Percentiles rank a stretch among this genome's conserved stretches.
Conservation (phyloP, 176 grass and related monocot species). For the Elymus sibiricus region DNA sequence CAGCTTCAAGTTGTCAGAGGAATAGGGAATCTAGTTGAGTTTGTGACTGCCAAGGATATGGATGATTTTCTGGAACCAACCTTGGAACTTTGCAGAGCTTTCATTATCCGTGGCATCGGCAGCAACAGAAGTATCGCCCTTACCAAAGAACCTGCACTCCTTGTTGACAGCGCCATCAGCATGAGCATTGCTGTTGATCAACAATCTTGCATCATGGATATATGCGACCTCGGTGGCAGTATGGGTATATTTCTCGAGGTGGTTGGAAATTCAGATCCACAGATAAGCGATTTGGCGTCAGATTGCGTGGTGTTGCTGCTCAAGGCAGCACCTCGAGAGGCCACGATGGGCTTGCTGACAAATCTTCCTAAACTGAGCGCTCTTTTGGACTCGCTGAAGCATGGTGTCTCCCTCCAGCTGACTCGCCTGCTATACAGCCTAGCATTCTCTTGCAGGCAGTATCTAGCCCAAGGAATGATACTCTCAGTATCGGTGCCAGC, state of each 20-base stretch:
- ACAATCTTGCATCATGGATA: constrained; percentile 74
- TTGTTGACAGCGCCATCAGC: constrained; percentile 74
- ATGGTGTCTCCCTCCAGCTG: constrained; percentile 41
- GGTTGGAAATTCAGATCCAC: constrained; percentile 43
- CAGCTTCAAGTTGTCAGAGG: constrained; percentile 86
- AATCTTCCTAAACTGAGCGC: constrained; percentile 68
- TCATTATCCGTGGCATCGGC: constrained; percentile 71
- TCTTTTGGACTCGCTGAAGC: constrained; percentile 58
- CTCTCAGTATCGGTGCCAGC: constrained; percentile 67
- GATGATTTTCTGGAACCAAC: constrained; percentile 94
- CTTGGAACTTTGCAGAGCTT: constrained; percentile 77
- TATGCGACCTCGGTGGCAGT: constrained; percentile 80
- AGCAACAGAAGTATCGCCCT: constrained; percentile 66
- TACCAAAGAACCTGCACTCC: constrained; percentile 79
- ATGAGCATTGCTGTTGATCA: constrained; percentile 92
- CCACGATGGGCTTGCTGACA: constrained; percentile 71
- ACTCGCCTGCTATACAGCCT: constrained; percentile 73
- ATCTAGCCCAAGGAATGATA: constrained; percentile 86
- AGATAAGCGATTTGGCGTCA: constrained; percentile 76
- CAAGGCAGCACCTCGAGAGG: constrained; percentile 72
- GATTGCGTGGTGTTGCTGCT: constrained; percentile 74
- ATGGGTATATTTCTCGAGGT: constrained; percentile 81
- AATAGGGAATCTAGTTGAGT: constrained; percentile 89
- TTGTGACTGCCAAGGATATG: constrained; percentile 90
- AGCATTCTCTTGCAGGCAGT: constrained; percentile 82